phyloP scores from a whole-genome alignment of 176 grass and related monocot species.

The Tuctoria greenei region DNA sequence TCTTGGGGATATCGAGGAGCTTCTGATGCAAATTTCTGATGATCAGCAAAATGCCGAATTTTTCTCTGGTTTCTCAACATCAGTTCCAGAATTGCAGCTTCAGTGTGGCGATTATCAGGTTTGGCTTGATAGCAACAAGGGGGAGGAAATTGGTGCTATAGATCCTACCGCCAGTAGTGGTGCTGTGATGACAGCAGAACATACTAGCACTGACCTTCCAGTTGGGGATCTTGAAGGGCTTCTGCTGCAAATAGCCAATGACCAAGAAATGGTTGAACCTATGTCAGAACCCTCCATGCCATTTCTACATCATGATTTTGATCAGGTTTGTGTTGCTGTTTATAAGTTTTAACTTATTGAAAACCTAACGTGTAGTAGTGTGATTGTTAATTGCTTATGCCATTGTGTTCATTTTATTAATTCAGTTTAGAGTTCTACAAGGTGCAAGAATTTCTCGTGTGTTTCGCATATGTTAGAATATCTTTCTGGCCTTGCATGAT shows the following conservation, averaged over 20 bases:
- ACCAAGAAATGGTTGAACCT: constrained; percentile 29
- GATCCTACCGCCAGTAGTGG: constrained; percentile 20
- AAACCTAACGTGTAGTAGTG: background rate
- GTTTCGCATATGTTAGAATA: background rate
- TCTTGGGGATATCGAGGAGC: constrained; percentile 50
- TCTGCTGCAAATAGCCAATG: constrained; percentile 51
- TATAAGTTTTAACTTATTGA: constrained; percentile 1
- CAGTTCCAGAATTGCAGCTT: constrained; percentile 21
- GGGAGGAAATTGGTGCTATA: constrained; percentile 15
- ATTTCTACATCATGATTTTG: background rate
- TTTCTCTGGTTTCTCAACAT: constrained; percentile 7
- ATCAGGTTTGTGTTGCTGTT: constrained; percentile 28
- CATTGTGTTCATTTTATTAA: background rate
- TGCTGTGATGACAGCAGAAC: background rate
- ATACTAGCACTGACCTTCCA: constrained; percentile 29
- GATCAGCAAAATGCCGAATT: constrained; percentile 36
- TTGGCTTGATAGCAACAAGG: constrained; percentile 16
- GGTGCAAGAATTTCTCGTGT: background rate
- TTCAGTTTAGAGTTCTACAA: constrained; percentile 7
- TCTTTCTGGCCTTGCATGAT: background rate
- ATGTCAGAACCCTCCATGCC: constrained; percentile 22
- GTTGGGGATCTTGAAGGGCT: constrained; percentile 57
- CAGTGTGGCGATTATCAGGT: constrained; percentile 13
- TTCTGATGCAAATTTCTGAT: constrained; percentile 61
- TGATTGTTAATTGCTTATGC: background rate